Evolutionary conservation across 306 rosid genomes (phyloP).

Genomic region (Inga leiocalycina): DNA sequence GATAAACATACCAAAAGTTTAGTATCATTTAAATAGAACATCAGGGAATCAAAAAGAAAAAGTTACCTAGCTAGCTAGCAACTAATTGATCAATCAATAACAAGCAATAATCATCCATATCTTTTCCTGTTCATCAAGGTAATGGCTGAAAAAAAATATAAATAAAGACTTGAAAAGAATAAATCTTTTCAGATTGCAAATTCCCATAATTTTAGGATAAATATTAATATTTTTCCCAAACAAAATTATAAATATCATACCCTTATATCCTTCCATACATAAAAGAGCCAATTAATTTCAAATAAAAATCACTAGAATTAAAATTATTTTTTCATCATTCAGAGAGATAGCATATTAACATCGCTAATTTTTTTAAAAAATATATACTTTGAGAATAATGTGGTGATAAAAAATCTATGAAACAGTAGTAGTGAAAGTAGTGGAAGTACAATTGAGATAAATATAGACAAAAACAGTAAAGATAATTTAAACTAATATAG

Average conservation of each 20-base stretch:
- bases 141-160: not conserved
- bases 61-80: not conserved
- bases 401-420: not conserved
- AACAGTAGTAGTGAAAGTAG: not conserved
- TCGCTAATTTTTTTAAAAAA: too few species aligned
- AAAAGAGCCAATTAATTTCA: not conserved
- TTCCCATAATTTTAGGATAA: not conserved
- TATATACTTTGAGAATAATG: not conserved
- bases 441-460: not conserved
- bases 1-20: conserved; percentile 30
- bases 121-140: conserved; percentile 10
- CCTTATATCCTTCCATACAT: not conserved
- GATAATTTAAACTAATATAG: not conserved
- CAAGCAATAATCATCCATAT: not conserved
- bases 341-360: not conserved
- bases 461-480: not conserved
- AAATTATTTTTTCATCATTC: not conserved
- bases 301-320: not conserved
- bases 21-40: conserved; percentile 36
- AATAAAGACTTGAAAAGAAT: not conserved
- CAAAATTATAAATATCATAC: not conserved
- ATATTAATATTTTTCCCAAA: not conserved
- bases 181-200: not conserved
- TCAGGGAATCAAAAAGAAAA: conserved; percentile 20
- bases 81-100: conserved; percentile 21